Conservation (phyloP, 805 yeast species). For the Suhomyces kilbournensis region DNA sequence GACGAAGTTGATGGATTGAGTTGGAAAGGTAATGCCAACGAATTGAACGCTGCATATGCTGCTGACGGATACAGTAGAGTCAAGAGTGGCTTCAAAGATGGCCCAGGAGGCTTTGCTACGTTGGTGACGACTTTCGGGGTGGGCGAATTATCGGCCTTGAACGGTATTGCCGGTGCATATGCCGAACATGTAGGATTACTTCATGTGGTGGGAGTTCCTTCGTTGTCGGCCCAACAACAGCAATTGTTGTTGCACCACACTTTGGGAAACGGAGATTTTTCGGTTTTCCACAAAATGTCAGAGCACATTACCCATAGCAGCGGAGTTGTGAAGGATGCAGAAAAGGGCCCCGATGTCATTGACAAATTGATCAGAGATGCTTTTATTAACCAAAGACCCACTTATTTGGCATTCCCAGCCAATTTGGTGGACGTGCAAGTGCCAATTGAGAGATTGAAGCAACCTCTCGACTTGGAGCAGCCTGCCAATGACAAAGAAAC, state of each 20-base stretch:
- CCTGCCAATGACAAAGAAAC: conserved; percentile 12
- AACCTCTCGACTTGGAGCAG: conserved; percentile 11
- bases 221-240: conserved; percentile 11
- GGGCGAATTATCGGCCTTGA: conserved; percentile 14
- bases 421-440: conserved; percentile 14
- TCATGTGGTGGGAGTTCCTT: conserved; percentile 15
- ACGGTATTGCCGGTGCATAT: conserved; percentile 15
- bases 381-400: conserved; percentile 15
- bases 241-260: conserved; percentile 16
- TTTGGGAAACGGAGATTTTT: conserved; percentile 16
- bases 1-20: conserved; percentile 71
- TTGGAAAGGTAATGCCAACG: conserved; percentile 93
- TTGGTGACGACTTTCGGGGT: conserved; percentile 16
- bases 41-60: conserved; percentile 83
- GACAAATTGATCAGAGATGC: conserved; percentile 16
- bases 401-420: conserved; percentile 15
- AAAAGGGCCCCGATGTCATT: conserved; percentile 11
- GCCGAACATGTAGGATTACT: conserved; percentile 16
- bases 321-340: conserved; percentile 10
- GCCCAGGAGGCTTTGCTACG: conserved; percentile 10
- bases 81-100: conserved; percentile 30
- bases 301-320: conserved; percentile 10
- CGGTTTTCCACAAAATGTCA: conserved; percentile 13
- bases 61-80: conserved; percentile 87
- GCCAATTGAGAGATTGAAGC: conserved; percentile 8